A percentile compares a stretch with the other conserved stretches of the same genome.
Evolutionary conservation across 2,329 filamentous ascomycete species (phyloP).

Genomic region (Clarireedia hainanense): DNA sequence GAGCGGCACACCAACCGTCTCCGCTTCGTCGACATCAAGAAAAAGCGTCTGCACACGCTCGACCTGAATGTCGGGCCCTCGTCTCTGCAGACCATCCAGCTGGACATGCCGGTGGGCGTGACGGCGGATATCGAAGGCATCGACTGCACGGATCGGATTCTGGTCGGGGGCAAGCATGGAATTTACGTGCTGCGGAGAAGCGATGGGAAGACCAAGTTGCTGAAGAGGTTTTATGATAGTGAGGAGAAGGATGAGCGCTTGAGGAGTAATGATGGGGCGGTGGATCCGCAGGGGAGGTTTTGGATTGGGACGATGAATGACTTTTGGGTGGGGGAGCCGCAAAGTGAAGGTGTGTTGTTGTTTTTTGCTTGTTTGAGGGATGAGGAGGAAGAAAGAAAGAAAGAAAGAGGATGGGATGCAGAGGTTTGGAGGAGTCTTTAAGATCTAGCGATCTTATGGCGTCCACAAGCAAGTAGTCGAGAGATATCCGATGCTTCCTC

Average conservation of each 20-base stretch:
- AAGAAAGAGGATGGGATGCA: no score
- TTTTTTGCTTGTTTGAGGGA: neutral
- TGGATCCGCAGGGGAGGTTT: conserved; percentile 73
- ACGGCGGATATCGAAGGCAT: conserved; percentile 71
- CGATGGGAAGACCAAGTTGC: conserved; percentile 45
- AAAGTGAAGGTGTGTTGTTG: conserved; percentile 29
- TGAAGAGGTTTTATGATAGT: conserved; percentile 39
- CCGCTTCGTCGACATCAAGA: conserved; percentile 78
- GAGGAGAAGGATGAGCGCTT: conserved; percentile 36
- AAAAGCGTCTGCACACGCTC: conserved; percentile 64
- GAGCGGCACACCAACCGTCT: conserved; percentile 57
- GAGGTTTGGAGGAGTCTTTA: neutral
- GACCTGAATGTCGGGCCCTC: conserved; percentile 51
- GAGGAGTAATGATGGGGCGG: conserved; percentile 72
- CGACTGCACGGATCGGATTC: conserved; percentile 55
- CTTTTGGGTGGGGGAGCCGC: conserved; percentile 37
- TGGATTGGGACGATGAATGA: conserved; percentile 88
- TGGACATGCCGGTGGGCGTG: conserved; percentile 50
- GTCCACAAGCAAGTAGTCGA: neutral
- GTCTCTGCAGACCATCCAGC: conserved; percentile 31
- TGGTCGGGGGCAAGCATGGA: conserved; percentile 74
- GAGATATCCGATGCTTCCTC: no score
- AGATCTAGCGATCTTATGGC: neutral
- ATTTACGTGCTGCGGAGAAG: conserved; percentile 67
- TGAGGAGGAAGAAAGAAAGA: no score